Percentiles rank a stretch among this genome's conserved stretches.
Conservation (phyloP, 2,329 filamentous ascomycete genomes). For the Eutypa lata region DNA sequence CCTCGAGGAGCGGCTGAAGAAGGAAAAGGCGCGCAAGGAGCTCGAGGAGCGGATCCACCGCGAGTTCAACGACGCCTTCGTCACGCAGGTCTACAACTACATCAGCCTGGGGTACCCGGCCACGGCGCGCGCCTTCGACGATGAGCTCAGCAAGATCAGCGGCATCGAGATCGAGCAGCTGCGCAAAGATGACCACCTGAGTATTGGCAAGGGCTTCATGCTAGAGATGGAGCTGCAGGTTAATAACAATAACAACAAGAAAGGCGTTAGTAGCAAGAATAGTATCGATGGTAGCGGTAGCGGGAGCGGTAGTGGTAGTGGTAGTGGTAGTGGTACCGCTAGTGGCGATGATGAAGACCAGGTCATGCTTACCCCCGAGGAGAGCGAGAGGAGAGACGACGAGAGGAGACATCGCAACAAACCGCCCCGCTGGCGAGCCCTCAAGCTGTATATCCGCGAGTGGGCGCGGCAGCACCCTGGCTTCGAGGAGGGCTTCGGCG, state of each 20-base stretch:
- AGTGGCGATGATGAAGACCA: slow-evolving; percentile 23
- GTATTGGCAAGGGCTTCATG: slow-evolving; percentile 70
- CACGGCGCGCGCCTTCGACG: slow-evolving; percentile 77
- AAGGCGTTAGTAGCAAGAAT: not conserved
- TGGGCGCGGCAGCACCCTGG: slow-evolving; percentile 87
- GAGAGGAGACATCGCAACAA: slow-evolving; percentile 43
- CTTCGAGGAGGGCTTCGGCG: slow-evolving; percentile 59
- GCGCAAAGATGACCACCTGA: slow-evolving; percentile 60
- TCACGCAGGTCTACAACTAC: slow-evolving; percentile 97
- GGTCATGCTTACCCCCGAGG: slow-evolving; percentile 33
- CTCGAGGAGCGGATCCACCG: slow-evolving; percentile 50
- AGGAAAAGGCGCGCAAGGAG: slow-evolving; percentile 49
- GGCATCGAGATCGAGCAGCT: slow-evolving; percentile 67
- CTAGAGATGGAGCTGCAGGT: slow-evolving; percentile 44
- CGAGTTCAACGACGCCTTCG: slow-evolving; percentile 80
- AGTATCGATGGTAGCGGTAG: slow-evolving; percentile 4
- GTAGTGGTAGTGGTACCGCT: slow-evolving; percentile 6
- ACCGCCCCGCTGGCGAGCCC: slow-evolving; percentile 71
- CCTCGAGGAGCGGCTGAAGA: slow-evolving; percentile 48
- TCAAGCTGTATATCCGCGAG: slow-evolving; percentile 79
- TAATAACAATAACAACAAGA: slow-evolving; percentile 24
- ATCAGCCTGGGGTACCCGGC: slow-evolving; percentile 88
- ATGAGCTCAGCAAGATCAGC: slow-evolving; percentile 80
- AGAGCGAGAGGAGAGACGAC: slow-evolving; percentile 46
- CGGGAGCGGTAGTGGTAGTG: slow-evolving; percentile 10